Evolutionary conservation across 768 basidiomycete species (phyloP), one percentile per base, ranked within the genome.

Genomic region (Amylocystis lapponica): DNA sequence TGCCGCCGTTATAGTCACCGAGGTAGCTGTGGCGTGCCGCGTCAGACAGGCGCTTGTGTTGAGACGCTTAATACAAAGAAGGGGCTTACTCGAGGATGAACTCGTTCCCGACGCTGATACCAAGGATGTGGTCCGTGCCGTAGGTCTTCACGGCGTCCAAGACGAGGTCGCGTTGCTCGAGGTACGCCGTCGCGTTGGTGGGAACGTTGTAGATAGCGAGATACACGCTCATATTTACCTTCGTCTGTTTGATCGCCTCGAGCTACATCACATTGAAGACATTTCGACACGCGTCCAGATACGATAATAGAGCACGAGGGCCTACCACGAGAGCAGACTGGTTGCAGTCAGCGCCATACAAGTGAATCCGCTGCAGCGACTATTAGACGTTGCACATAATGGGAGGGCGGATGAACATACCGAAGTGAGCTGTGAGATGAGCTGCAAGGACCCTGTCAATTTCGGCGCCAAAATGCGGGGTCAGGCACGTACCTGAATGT

Each of bases 101-200:
- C 64, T 95, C 92, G 58, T 96, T 95, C 26, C 95, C 93, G 26
- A 96, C 93, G 11, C 85, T 93, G 29, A 97, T 56, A 8, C 95
- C 95, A 0, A 66, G 68, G 40, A 97, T 76, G 54, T 92, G 62
- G 46, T 75, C 75, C 2, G 77, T 74, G 25, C 94, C 94, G 58
- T 83, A 97, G 1, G 76, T 81, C 58, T 83, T 59, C 41, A 97
- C 66, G 8, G 84, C 91, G 3, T 68, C 59, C 49, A 80, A 64
- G 43, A 93, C 77, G n/a, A 65, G 62, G 47, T 75, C 72, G 17
- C 75, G 76, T 62, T 99, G 95, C 29, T 85, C 77, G 1, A 61
- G 39, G 59, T 93, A 96, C 3, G 88, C 83, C 1, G 74, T 67
- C 19, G 79, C 75, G 63, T 91, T 86, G 4, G 72, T 76, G 27